Evolutionary conservation across 1,284 basidiomycete species (phyloP).

Genomic region (Cutaneotrichosporon spelunceum): DNA sequence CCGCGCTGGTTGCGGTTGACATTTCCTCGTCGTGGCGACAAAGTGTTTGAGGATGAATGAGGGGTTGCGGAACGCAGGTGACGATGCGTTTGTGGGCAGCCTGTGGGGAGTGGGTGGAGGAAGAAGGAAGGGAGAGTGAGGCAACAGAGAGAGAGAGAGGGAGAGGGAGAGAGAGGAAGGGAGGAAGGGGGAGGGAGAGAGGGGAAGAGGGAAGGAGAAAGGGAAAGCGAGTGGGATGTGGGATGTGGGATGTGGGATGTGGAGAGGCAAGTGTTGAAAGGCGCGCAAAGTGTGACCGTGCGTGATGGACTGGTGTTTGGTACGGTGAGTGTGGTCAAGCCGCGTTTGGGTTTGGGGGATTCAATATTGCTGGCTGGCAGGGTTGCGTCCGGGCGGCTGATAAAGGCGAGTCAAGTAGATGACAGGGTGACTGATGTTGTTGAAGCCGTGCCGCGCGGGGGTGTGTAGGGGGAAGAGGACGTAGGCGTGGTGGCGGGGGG

Average conservation of each 20-base stretch:
- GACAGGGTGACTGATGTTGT: too few relatives aligned
- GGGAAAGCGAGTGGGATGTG: not conserved
- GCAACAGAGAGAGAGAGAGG: not conserved
- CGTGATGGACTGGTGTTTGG: too few relatives aligned
- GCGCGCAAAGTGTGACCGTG: too few relatives aligned
- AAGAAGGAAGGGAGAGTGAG: not conserved
- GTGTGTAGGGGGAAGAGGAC: too few relatives aligned
- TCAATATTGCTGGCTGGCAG: too few relatives aligned
- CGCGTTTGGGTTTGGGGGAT: too few relatives aligned
- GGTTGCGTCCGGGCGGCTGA: too few relatives aligned
- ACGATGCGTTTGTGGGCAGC: conserved; percentile 3
- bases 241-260: not conserved
- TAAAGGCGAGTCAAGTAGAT: too few relatives aligned
- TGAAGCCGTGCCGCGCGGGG: too few relatives aligned
- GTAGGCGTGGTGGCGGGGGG: too few relatives aligned
- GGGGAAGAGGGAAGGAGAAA: not conserved
- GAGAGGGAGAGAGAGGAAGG: too few relatives aligned
- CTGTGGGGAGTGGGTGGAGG: not conserved
- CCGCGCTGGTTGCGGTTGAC: conserved; percentile 19
- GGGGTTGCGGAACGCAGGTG: not conserved
- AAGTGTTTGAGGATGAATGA: conserved; percentile 7
- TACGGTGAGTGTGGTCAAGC: too few relatives aligned
- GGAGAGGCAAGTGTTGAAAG: not conserved
- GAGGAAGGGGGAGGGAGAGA: not conserved
- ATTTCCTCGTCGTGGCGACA: conserved; percentile 23